These are phyloP conservation scores for Urochloa ruziziensis DNA, from an alignment of 176 grass and related monocot species.

Conservation along the genomic window DNA sequence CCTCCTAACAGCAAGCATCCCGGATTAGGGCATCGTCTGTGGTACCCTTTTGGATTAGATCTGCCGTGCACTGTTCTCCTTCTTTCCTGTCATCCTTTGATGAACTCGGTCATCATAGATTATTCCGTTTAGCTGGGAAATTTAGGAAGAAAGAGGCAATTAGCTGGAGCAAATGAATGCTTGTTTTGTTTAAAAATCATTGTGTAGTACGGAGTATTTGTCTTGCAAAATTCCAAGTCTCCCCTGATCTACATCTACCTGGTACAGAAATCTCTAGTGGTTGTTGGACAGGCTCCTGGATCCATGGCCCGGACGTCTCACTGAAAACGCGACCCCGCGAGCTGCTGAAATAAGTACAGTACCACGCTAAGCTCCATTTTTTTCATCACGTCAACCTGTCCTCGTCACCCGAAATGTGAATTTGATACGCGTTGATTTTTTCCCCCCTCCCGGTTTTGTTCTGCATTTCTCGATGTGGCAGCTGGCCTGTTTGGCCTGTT, in stretches of 20 bases:
- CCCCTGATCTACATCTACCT: conserved; percentile 32
- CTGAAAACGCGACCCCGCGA: conserved; percentile 18
- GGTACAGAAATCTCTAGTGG: conserved; percentile 9
- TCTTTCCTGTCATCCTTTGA: neutral
- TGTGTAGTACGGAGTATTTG: neutral
- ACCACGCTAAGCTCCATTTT: neutral
- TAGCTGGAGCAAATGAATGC: neutral
- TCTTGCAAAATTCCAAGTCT: neutral
- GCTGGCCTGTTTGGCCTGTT: neutral
- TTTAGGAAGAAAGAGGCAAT: neutral
- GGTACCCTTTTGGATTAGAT: neutral
- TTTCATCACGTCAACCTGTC: neutral
- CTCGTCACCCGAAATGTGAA: neutral
- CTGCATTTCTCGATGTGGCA: neutral
- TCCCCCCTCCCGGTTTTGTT: too few relatives aligned
- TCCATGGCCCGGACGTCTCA: conserved; percentile 22
- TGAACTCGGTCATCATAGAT: neutral
- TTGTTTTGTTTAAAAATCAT: neutral
- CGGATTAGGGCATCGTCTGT: conserved; percentile 3
- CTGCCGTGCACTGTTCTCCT: neutral
- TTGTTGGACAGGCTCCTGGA: conserved; percentile 36
- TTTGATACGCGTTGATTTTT: neutral
- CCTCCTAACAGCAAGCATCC: conserved; percentile 40
- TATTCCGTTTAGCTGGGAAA: neutral
- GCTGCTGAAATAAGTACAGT: neutral